Evolutionary conservation across 345 rosid genomes (phyloP).

Genomic region (Populus deltoides): DNA sequence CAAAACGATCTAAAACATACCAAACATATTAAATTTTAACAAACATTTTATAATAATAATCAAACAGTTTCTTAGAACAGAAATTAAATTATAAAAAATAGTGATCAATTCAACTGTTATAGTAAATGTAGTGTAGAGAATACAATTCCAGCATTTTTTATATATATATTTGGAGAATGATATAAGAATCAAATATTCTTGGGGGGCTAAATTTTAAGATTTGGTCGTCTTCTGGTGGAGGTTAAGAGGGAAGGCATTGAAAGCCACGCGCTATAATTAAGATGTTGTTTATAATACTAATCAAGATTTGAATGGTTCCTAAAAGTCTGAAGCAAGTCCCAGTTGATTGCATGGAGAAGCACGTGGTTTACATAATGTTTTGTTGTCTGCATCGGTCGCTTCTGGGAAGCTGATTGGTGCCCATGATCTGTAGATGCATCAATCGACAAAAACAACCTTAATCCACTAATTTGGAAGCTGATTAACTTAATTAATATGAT

Average conservation of each 20-base stretch:
- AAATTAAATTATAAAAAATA: too few species aligned
- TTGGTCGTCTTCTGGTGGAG: background rate
- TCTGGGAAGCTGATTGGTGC: constrained; percentile 10
- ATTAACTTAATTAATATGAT: background rate
- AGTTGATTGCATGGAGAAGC: background rate
- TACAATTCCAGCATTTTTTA: too few species aligned
- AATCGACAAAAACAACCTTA: background rate
- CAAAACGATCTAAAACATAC: too few species aligned
- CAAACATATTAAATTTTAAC: too few species aligned
- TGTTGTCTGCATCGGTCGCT: background rate
- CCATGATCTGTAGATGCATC: background rate
- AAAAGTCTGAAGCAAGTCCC: background rate
- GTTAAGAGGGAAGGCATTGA: background rate
- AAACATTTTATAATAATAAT: too few species aligned
- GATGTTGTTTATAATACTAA: background rate
- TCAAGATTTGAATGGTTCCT: too few species aligned
- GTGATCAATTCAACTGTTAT: background rate
- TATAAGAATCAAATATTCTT: background rate
- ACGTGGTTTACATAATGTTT: constrained; percentile 5
- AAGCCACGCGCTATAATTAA: background rate
- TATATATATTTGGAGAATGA: too few species aligned
- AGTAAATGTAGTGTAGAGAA: too few species aligned
- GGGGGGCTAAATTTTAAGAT: background rate
- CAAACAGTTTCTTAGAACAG: too few species aligned
- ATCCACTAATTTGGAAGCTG: background rate